Evolutionary conservation across 1,284 basidiomycete species (phyloP).

Genomic region (Fomitopsis schrenkii): DNA sequence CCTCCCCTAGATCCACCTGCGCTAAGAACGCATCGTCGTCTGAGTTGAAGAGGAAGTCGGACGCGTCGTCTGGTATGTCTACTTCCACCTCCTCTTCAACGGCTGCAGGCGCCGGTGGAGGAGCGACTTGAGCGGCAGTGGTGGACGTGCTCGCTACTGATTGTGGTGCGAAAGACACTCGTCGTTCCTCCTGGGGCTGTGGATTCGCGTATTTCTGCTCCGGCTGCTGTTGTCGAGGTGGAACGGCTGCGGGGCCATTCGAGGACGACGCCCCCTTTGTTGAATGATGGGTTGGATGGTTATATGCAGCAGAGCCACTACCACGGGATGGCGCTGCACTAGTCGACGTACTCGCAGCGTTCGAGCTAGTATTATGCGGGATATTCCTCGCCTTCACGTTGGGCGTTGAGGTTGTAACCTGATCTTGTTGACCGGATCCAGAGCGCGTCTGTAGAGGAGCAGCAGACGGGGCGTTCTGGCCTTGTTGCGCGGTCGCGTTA

Average conservation of each 20-base stretch:
- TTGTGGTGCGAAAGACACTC: conserved; percentile 9
- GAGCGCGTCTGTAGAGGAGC: conserved; percentile 22
- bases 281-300: not conserved
- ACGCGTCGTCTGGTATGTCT: conserved; percentile 12
- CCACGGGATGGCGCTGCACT: not conserved
- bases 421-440: conserved; percentile 1
- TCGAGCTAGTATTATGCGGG: not conserved
- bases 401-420: conserved; percentile 14
- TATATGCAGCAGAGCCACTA: not conserved
- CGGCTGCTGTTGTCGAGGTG: not conserved
- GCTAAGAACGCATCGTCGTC: conserved; percentile 65
- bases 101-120: not conserved
- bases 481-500: conserved; percentile 6
- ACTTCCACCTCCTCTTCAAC: conserved; percentile 1
- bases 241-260: not conserved
- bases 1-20: conserved; percentile 51
- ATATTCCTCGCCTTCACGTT: conserved; percentile 17
- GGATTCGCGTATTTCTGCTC: not conserved
- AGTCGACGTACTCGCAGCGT: not conserved
- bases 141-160: not conserved
- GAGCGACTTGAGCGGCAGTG: not conserved
- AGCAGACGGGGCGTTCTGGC: conserved; percentile 2
- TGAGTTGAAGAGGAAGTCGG: conserved; percentile 51
- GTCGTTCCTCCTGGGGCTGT: conserved; percentile 2
- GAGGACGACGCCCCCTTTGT: not conserved